Evolutionary conservation across 345 rosid species (phyloP).

Genomic region (Raphanus sativus): DNA sequence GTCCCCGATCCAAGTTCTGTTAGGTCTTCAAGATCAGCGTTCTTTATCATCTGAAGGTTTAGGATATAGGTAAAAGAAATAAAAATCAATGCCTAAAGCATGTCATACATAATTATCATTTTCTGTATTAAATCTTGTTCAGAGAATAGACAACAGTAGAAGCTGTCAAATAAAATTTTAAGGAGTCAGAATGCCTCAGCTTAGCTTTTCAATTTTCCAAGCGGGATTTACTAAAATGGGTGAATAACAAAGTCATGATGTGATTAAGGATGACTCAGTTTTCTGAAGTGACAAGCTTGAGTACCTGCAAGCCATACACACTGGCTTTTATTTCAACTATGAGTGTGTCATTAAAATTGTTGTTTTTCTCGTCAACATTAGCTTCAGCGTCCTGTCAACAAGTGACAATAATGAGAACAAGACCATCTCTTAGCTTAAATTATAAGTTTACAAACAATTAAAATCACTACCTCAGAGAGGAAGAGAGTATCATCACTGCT

Average conservation of each 20-base stretch:
- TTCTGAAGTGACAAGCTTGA: neutral
- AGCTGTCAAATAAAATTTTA: neutral
- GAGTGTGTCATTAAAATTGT: conserved; percentile 44
- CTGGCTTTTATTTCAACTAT: conserved; percentile 73
- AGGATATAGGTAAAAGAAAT: neutral
- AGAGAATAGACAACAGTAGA: conserved; percentile 3
- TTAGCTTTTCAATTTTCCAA: neutral
- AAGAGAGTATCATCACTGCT: conserved; percentile 32
- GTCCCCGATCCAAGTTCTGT: conserved; percentile 70
- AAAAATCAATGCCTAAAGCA: neutral
- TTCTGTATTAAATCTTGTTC: neutral
- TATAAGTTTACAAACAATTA: conserved; percentile 16
- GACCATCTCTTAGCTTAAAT: neutral
- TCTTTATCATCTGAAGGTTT: conserved; percentile 54
- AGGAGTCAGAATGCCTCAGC: conserved; percentile 3
- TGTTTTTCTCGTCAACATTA: conserved; percentile 39
- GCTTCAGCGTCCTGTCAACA: conserved; percentile 44
- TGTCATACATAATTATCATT: neutral
- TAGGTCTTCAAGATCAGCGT: conserved; percentile 68
- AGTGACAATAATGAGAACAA: conserved; percentile 10
- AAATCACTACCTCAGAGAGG: conserved; percentile 32
- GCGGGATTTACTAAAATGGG: neutral
- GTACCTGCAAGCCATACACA: conserved; percentile 69
- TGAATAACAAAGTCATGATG: neutral
- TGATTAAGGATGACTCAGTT: conserved; percentile 2